Conservation (phyloP, 805 yeast species). For the Candida easanensis region DNA sequence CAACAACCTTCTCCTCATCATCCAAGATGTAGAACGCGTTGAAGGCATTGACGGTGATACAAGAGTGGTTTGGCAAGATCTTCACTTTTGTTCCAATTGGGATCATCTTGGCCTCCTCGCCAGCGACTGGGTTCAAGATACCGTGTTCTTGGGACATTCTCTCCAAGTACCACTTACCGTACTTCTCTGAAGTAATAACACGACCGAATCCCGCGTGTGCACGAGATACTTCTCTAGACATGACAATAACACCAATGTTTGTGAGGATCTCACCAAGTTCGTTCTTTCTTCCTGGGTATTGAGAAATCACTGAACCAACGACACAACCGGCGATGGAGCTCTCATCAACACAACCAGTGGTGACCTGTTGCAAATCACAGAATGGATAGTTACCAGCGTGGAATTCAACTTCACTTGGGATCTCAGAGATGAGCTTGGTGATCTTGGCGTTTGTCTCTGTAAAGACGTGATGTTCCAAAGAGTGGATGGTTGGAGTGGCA, state of each 20-base stretch:
- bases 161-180: conserved; percentile 60
- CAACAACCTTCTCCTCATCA: conserved; percentile 46
- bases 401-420: conserved; percentile 51
- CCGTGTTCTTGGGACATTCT: conserved; percentile 82
- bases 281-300: conserved; percentile 53
- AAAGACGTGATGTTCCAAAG: conserved; percentile 36
- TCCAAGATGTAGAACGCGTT: conserved; percentile 52
- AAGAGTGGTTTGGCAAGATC: conserved; percentile 67
- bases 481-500: conserved; percentile 78
- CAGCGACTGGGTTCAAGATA: conserved; percentile 46
- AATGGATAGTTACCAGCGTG: conserved; percentile 82
- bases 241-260: conserved; percentile 70
- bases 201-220: conserved; percentile 55
- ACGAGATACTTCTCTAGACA: conserved; percentile 63
- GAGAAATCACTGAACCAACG: conserved; percentile 56
- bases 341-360: conserved; percentile 55
- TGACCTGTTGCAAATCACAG: conserved; percentile 74
- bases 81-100: conserved; percentile 54
- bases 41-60: conserved; percentile 65
- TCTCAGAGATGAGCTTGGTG: conserved; percentile 16
- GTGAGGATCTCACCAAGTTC: conserved; percentile 59
- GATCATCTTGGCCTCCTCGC: conserved; percentile 32
- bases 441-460: conserved; percentile 14
- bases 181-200: conserved; percentile 38
- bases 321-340: conserved; percentile 50